Conservation (phyloP, 2,329 filamentous ascomycete genomes). For the Truncatella angustata region DNA sequence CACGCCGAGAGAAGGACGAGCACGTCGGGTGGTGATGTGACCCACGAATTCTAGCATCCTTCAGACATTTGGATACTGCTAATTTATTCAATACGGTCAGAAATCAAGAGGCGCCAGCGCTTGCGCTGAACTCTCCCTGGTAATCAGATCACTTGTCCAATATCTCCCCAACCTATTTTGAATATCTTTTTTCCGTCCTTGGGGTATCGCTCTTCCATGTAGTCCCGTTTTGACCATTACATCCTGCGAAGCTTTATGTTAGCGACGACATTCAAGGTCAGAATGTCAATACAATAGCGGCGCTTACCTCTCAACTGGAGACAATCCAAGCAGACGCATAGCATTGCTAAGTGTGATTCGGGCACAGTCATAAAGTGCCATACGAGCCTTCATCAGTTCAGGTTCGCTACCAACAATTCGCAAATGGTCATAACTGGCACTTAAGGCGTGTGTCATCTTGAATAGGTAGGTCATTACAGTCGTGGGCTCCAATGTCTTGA, state of each 20-base stretch:
- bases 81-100: no score
- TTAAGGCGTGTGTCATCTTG: slow-evolving; percentile 81
- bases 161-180: no score
- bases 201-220: no score
- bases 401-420: slow-evolving; percentile 78
- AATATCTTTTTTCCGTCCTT: neutral
- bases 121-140: no score
- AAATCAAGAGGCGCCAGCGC: no score
- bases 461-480: slow-evolving; percentile 55
- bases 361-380: slow-evolving; percentile 76
- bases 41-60: no score
- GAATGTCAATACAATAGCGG: neutral
- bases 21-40: no score
- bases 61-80: no score
- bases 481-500: slow-evolving; percentile 77
- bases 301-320: slow-evolving; percentile 64
- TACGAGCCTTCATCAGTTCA: slow-evolving; percentile 67
- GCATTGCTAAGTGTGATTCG: slow-evolving; percentile 77
- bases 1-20: no score
- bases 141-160: no score
- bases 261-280: neutral
- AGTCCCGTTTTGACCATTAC: no score
- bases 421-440: slow-evolving; percentile 78
- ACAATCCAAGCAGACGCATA: slow-evolving; percentile 77
- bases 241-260: neutral